These are phyloP conservation scores for Ballota nigra DNA, from an alignment of 257 asterid species.

Conservation along the genomic window DNA sequence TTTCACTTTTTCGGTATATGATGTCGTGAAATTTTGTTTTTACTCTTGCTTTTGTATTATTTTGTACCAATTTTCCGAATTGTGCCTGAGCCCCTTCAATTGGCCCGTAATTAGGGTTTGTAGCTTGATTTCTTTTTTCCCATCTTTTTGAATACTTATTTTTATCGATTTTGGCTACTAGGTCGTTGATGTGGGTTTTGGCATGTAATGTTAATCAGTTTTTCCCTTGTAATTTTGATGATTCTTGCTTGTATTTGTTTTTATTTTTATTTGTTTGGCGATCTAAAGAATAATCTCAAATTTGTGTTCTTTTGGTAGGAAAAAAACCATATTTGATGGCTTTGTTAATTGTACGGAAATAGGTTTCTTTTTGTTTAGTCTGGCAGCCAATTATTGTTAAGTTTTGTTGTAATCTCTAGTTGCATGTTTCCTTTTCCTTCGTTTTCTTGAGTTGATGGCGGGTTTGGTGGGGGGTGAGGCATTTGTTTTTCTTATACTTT, in stretches of 20 bases:
- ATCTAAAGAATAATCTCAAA: slow-evolving; percentile 16
- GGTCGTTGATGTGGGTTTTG: neutral
- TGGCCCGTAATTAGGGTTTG: slow-evolving; percentile 32
- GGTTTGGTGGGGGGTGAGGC: neutral
- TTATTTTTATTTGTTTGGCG: too few species aligned
- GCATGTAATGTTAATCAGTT: neutral
- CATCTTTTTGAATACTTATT: neutral
- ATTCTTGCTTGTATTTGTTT: neutral
- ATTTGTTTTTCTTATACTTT: neutral
- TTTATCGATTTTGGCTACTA: neutral
- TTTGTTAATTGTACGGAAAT: too few species aligned
- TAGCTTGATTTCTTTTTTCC: neutral
- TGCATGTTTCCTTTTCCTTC: slow-evolving; percentile 11
- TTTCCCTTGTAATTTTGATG: neutral
- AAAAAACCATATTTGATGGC: neutral
- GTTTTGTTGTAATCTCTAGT: neutral
- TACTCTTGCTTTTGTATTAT: neutral
- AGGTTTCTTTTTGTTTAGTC: neutral
- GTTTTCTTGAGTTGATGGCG: neutral
- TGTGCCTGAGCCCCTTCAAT: slow-evolving; percentile 9
- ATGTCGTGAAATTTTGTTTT: neutral
- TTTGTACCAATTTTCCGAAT: slow-evolving; percentile 14
- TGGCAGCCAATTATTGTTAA: neutral
- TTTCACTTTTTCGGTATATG: neutral
- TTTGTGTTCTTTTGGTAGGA: neutral